A percentile compares a stretch with the other conserved stretches of the same genome.
Conservation (phyloP, 2,329 filamentous ascomycete genomes). For the Alternaria atra region DNA sequence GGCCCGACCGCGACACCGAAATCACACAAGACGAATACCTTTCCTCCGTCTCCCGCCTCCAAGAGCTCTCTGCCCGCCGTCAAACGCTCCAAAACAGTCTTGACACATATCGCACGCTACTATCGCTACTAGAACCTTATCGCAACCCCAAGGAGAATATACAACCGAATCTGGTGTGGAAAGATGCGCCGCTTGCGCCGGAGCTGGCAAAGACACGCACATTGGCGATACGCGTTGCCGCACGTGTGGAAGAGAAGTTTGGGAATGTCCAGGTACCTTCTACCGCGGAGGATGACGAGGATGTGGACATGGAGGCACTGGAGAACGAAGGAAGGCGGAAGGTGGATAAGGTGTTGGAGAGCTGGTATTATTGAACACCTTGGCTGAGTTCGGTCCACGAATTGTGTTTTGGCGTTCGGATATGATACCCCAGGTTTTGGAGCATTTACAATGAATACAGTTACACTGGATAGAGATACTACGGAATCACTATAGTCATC, state of each 20-base stretch:
- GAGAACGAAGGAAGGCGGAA: constrained; percentile 31
- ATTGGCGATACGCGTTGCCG: constrained; percentile 56
- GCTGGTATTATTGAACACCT: constrained; percentile 22
- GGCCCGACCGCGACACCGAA: constrained; percentile 18
- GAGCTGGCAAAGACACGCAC: constrained; percentile 74
- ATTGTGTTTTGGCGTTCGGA: constrained; percentile 12
- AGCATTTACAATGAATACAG: not conserved
- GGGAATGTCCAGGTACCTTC: constrained; percentile 41
- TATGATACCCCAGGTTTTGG: constrained; percentile 19
- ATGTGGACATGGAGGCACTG: constrained; percentile 32
- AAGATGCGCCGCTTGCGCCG: constrained; percentile 69
- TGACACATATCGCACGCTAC: constrained; percentile 59
- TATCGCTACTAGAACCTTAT: constrained; percentile 63
- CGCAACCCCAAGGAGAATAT: constrained; percentile 56
- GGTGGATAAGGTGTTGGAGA: constrained; percentile 36
- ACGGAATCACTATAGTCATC: too few relatives aligned
- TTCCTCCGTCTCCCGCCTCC: constrained; percentile 57
- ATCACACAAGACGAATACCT: constrained; percentile 46
- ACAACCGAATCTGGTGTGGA: constrained; percentile 73
- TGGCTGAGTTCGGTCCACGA: not conserved
- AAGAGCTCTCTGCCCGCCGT: constrained; percentile 59
- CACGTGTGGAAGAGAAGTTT: constrained; percentile 44
- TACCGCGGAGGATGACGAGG: constrained; percentile 35
- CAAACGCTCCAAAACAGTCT: constrained; percentile 59
- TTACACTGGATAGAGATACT: not conserved